These are phyloP conservation scores for Ochromonas danica DNA, from an alignment of 108 stramenopile species.

Conservation along the genomic window DNA sequence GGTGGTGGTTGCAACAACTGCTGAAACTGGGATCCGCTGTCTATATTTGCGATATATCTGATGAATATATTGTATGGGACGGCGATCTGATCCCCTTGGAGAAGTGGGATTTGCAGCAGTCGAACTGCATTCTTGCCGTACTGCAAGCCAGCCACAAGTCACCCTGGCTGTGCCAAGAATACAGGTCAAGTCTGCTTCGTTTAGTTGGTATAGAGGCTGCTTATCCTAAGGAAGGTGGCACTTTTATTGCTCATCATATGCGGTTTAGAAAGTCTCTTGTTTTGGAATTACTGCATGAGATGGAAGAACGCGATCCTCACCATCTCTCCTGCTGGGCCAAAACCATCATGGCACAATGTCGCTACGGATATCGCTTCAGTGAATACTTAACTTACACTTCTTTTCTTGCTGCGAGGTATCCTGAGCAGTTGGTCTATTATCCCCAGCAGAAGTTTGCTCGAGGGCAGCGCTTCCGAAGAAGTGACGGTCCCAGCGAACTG, in stretches of 20 bases:
- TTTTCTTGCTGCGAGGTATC: background rate
- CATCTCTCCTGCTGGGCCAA: too few relatives aligned
- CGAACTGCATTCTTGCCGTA: background rate
- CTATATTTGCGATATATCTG: background rate
- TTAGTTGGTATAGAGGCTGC: background rate
- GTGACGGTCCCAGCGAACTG: too few relatives aligned
- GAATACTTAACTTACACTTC: background rate
- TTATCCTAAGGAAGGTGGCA: background rate
- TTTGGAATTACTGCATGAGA: background rate
- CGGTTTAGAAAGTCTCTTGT: background rate
- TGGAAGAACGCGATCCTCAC: background rate
- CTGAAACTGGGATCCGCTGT: background rate
- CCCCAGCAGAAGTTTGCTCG: background rate
- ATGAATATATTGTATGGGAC: background rate
- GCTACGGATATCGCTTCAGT: background rate
- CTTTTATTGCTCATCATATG: conserved; percentile 6
- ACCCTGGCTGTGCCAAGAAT: background rate
- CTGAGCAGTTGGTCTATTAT: background rate
- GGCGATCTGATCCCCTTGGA: background rate
- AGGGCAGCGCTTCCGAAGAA: too few relatives aligned
- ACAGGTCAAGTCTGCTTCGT: background rate
- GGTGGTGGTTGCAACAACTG: background rate
- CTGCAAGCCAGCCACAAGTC: background rate
- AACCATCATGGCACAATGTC: background rate
- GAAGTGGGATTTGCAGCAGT: background rate